Evolutionary conservation across 208 protist genomes (phyloP).

Genomic region (Trypanosoma theileri): DNA sequence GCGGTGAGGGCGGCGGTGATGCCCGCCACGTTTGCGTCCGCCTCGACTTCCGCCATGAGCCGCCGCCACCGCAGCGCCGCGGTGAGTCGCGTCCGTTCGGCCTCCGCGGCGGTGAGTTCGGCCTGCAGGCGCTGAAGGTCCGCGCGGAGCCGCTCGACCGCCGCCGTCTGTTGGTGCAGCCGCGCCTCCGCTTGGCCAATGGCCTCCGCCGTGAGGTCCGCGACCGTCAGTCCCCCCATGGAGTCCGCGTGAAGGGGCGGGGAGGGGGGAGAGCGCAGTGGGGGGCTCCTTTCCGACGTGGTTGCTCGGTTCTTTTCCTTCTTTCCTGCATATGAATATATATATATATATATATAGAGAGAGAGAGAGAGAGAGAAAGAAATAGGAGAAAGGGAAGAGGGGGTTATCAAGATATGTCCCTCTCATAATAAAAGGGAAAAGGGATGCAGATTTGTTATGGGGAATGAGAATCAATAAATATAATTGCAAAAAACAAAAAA

Average conservation of each 20-base stretch:
- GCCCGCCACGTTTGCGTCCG: conserved; percentile 36
- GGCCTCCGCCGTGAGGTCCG: conserved; percentile 41
- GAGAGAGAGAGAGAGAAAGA: conserved; percentile 16
- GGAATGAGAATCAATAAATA: neutral
- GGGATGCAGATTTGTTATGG: neutral
- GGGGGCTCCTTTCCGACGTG: no score
- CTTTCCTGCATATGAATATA: conserved; percentile 66
- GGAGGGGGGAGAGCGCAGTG: no score
- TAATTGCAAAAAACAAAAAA: neutral
- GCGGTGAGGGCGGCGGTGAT: conserved; percentile 40
- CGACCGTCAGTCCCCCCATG: conserved; percentile 37
- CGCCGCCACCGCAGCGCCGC: conserved; percentile 79
- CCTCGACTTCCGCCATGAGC: conserved; percentile 73
- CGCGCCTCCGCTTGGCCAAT: conserved; percentile 44
- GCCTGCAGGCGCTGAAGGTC: conserved; percentile 53
- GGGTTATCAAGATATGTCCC: no score
- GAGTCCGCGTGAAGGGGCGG: no score
- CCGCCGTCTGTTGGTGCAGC: conserved; percentile 37
- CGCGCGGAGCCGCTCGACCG: conserved; percentile 63
- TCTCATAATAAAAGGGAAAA: no score
- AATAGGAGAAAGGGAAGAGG: conserved; percentile 28
- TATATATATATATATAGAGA: conserved; percentile 36
- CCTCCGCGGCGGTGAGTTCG: conserved; percentile 71
- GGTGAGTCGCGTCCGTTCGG: conserved; percentile 51
- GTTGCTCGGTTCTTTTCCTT: no score